Percentiles rank a stretch among this genome's conserved stretches.
Evolutionary conservation across 129 eudicot species (phyloP).

Genomic region (Daucus carota): DH1_v3.0 NC_030388.2:13203001-13203500

Average conservation of each 20-base stretch:
- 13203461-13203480: too few species aligned
- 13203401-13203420: too few species aligned
- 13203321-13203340: not conserved
- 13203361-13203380: too few species aligned
- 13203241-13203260: not conserved
- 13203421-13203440: too few species aligned
- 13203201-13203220: not conserved
- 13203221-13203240: not conserved
- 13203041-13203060: not conserved
- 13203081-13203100: not conserved
- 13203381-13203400: too few species aligned
- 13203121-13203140: not conserved
- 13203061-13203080: not conserved
- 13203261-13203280: not conserved
- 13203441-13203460: too few species aligned
- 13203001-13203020: not conserved
- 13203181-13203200: not conserved
- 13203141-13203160: not conserved
- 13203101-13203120: not conserved
- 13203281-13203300: not conserved
- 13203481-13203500: too few species aligned
- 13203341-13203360: too few species aligned
- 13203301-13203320: too few species aligned
- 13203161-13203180: not conserved
- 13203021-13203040: not conserved